A percentile compares a stretch with the other conserved stretches of the same genome.
Evolutionary conservation across 1,284 basidiomycete genomes (phyloP).

Genomic region (Psilocybe mexicana): DNA sequence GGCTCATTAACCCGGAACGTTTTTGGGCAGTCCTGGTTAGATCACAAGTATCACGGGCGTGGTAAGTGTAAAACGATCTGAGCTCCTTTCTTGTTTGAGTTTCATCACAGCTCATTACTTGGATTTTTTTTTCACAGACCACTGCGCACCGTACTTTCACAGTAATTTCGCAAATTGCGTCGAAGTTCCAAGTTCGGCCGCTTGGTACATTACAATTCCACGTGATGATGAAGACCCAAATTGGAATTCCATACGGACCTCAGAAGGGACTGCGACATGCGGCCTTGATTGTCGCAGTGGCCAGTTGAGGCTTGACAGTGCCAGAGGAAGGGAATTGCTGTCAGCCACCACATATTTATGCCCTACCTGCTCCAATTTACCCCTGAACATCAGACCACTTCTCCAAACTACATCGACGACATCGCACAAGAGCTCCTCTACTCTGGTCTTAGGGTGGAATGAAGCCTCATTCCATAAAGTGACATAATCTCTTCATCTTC

Average conservation of each 20-base stretch:
- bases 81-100: too few species aligned
- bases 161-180: neutral
- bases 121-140: neutral
- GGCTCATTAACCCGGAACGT: too few species aligned
- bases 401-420: neutral
- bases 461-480: neutral
- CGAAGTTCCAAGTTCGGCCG: neutral
- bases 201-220: neutral
- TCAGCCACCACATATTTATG: neutral
- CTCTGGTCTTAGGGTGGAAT: neutral
- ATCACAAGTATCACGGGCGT: too few species aligned
- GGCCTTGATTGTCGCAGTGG: neutral
- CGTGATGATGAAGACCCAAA: neutral
- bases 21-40: too few species aligned
- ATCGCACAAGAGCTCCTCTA: neutral
- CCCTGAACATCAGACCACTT: neutral
- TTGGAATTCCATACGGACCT: neutral
- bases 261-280: neutral
- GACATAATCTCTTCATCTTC: too few species aligned
- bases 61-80: too few species aligned
- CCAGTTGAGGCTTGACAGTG: conserved; percentile 2
- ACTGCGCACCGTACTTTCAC: neutral
- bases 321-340: neutral
- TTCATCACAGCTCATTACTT: too few species aligned
- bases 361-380: neutral